Conservation (phyloP, 371 early-diverging fungal species). For the Mortierella sp. region DNA sequence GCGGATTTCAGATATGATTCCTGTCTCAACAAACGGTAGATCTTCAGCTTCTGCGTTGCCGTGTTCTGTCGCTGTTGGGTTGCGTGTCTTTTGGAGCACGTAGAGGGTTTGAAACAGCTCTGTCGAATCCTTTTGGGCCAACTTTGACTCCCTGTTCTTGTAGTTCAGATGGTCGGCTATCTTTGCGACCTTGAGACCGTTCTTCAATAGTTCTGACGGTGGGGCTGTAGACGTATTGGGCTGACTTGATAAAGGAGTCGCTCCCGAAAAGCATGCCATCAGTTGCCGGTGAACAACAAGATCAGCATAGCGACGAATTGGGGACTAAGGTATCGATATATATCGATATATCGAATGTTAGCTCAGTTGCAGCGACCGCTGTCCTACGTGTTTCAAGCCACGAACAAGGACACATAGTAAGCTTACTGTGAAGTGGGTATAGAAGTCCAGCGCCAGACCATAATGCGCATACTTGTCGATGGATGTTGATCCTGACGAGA, state of each 20-base stretch:
- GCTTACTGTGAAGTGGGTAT: conserved; percentile 94
- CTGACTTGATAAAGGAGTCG: background rate
- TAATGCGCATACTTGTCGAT: conserved; percentile 79
- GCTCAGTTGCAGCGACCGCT: no score
- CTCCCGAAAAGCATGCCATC: conserved; percentile 57
- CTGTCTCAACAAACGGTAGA: conserved; percentile 66
- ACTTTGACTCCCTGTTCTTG: conserved; percentile 79
- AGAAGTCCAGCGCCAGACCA: conserved; percentile 87
- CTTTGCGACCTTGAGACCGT: conserved; percentile 58
- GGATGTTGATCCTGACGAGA: conserved; percentile 65
- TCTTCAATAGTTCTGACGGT: conserved; percentile 56
- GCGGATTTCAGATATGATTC: conserved; percentile 80
- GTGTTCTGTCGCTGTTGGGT: background rate
- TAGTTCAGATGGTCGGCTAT: conserved; percentile 72
- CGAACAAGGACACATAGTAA: no score
- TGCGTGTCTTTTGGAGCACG: conserved; percentile 64
- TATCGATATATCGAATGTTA: no score
- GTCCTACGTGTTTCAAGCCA: no score
- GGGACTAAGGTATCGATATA: no score
- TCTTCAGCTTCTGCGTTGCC: conserved; percentile 13
- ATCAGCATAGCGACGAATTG: conserved; percentile 99
- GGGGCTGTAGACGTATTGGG: background rate
- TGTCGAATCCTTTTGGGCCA: conserved; percentile 82
- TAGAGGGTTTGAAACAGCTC: conserved; percentile 82
- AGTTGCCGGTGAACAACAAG: conserved; percentile 94